These are phyloP conservation scores for Smallanthus sonchifolius DNA, from an alignment of 129 eudicot genomes.

Conservation along the genomic window DNA sequence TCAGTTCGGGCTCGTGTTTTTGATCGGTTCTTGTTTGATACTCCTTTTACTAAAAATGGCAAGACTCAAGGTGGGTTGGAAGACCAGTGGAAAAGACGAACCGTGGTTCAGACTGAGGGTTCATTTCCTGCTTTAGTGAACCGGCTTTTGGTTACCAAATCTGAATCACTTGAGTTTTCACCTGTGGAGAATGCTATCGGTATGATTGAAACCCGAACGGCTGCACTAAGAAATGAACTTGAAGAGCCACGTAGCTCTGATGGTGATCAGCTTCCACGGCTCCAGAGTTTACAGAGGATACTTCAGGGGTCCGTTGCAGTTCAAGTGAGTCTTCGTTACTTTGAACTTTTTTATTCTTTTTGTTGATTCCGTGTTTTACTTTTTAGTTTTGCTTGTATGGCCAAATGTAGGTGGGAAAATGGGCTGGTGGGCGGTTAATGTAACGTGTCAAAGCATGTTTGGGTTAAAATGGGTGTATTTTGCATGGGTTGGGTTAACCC, in stretches of 20 bases:
- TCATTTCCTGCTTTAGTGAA: slow-evolving; percentile 98
- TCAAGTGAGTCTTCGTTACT: slow-evolving; percentile 59
- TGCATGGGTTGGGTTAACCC: neutral
- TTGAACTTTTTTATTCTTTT: neutral
- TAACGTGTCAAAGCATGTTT: slow-evolving; percentile 3
- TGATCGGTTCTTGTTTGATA: slow-evolving; percentile 91
- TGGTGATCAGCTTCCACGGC: slow-evolving; percentile 98
- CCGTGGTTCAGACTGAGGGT: slow-evolving; percentile 95
- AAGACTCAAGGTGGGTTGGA: slow-evolving; percentile 99
- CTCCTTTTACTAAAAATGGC: slow-evolving; percentile 95
- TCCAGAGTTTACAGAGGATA: slow-evolving; percentile 93
- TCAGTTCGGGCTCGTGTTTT: slow-evolving; percentile 94
- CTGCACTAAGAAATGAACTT: slow-evolving; percentile 92
- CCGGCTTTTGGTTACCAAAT: slow-evolving; percentile 73
- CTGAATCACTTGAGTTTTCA: slow-evolving; percentile 93
- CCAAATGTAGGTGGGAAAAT: neutral
- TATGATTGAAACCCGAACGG: slow-evolving; percentile 98
- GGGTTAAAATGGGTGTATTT: neutral
- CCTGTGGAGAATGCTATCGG: slow-evolving; percentile 99
- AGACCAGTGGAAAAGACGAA: slow-evolving; percentile 95
- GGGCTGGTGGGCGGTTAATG: neutral
- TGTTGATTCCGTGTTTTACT: neutral
- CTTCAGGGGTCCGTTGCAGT: slow-evolving; percentile 99
- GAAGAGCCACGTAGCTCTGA: slow-evolving; percentile 98
- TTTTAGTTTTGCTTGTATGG: neutral